Conservation (phyloP, 148 eudicot genomes). For the Nepenthes gracilis region DNA sequence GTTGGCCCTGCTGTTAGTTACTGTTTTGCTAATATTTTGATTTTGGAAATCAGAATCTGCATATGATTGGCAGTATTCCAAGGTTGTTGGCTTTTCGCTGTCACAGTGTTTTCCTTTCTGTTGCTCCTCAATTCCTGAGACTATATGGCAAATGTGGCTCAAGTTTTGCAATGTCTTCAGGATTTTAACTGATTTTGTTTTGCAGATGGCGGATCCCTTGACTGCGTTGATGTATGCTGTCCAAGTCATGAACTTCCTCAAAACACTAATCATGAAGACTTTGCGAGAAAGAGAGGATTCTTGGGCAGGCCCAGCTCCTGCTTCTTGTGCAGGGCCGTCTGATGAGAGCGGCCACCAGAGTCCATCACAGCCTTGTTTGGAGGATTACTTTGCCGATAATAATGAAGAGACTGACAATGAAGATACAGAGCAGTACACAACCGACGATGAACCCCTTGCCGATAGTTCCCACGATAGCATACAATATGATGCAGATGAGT, state of each 20-base stretch:
- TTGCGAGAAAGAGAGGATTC: constrained; percentile 11
- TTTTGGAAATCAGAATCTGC: no score
- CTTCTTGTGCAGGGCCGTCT: constrained; percentile 30
- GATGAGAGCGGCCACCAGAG: constrained; percentile 63
- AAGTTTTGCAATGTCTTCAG: neutral
- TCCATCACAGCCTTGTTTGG: constrained; percentile 33
- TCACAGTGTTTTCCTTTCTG: no score
- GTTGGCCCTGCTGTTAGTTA: no score
- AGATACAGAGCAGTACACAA: constrained; percentile 9
- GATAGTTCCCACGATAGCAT: constrained; percentile 30
- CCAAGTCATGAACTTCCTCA: constrained; percentile 16
- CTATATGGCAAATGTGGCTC: no score
- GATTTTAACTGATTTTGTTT: neutral
- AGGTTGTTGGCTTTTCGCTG: no score
- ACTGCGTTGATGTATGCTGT: constrained; percentile 14
- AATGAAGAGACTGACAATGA: constrained; percentile 21
- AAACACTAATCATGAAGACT: constrained; percentile 8
- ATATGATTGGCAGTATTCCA: no score
- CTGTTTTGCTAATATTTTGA: no score
- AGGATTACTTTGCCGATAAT: constrained; percentile 23
- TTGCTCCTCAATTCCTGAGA: no score
- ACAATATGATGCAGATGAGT: constrained; percentile 27
- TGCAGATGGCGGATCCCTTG: constrained; percentile 13
- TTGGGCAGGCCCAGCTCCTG: neutral
- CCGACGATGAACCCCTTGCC: constrained; percentile 29